These are phyloP conservation scores for Lachancea waltii DNA, from an alignment of 805 yeast genomes.

Conservation along the genomic window DNA sequence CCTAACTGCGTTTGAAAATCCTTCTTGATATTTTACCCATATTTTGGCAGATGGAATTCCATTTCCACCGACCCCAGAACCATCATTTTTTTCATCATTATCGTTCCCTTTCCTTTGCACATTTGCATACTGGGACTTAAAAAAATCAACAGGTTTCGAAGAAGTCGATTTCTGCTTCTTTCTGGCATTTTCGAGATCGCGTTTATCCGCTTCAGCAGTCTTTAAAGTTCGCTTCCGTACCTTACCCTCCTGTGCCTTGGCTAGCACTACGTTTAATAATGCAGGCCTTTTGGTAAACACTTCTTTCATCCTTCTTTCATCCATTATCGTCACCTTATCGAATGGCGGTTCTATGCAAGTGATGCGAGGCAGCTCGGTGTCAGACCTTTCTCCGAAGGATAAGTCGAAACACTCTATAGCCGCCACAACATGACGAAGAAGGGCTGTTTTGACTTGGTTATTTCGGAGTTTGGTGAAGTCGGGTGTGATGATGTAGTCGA, in stretches of 20 bases:
- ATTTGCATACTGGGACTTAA: conserved; percentile 39
- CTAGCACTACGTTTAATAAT: conserved; percentile 18
- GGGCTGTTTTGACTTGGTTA: conserved; percentile 20
- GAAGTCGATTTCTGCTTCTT: conserved; percentile 18
- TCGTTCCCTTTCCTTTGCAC: conserved; percentile 1
- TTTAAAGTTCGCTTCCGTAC: conserved; percentile 31
- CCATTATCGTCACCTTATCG: conserved; percentile 23
- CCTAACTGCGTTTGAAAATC: conserved; percentile 85
- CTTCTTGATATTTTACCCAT: conserved; percentile 92
- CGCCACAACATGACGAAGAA: conserved; percentile 35
- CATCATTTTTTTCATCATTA: background rate
- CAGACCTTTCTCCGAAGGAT: conserved; percentile 32
- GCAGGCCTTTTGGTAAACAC: conserved; percentile 24
- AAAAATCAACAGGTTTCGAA: conserved; percentile 32
- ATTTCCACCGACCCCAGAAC: background rate
- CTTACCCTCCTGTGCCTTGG: conserved; percentile 28
- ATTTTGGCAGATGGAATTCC: conserved; percentile 35
- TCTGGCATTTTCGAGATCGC: conserved; percentile 16
- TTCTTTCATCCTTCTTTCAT: conserved; percentile 20
- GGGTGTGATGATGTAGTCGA: conserved; percentile 28
- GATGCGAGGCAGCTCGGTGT: conserved; percentile 17
- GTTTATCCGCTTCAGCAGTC: conserved; percentile 14
- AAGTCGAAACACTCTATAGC: conserved; percentile 38
- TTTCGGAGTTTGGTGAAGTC: conserved; percentile 23
- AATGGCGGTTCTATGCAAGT: conserved; percentile 27